Base-by-base conservation (phyloP, 2,329 filamentous ascomycete species). In the Colletotrichum sp. region DNA sequence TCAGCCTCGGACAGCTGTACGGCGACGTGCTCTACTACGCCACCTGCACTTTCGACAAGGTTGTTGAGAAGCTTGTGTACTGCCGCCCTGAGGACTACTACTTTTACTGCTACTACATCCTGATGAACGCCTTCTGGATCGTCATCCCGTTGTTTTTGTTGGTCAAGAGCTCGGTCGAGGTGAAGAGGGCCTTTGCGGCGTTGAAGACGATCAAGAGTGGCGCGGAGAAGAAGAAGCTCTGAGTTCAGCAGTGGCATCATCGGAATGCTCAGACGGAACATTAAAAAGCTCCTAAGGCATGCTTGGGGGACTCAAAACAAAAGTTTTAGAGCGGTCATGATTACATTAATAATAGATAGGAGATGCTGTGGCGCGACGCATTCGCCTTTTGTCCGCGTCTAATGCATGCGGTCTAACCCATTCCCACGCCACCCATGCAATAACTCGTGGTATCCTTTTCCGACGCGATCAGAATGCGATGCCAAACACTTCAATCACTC, bases 111-210 rank as follows among this genome's bases (percentile, higher is more conserved):
- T 91, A 91, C 78, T 91, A 87, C 74, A 80, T 91, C 19, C 80
- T 89, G 19, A 84, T 88, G 78, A 91, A 91, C 78, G 84, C 83
- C 0, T 87, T 90, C 75, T 91, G 90, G 90, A 86, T 91, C 52
- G 82, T 89, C 22, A 86, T 91, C 36, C 89, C 90, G 1, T 65
- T 79, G 4, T 79, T 76, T 7, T 75, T 86, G 55, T 75, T 87
- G 44, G 25, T 78, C 2, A 73, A 79, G 30, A 85, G 85, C 55
- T 78, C 81, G 1, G 71, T 48, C 28, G 80, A 79, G 52, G 81
- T 78, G 0, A 78, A 77, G 15, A 72, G 73, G 3, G 83, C 79
- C 0, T 83, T 85, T 75, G 80, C 76, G 0, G 78, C 77, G 77
- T 73, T 81, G 1, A 80, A 84, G 70, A 65, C 39, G 76, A 15